Base-by-base conservation (phyloP, 192 early-diverging fungal genomes). In the Coemansia sp. region DNA sequence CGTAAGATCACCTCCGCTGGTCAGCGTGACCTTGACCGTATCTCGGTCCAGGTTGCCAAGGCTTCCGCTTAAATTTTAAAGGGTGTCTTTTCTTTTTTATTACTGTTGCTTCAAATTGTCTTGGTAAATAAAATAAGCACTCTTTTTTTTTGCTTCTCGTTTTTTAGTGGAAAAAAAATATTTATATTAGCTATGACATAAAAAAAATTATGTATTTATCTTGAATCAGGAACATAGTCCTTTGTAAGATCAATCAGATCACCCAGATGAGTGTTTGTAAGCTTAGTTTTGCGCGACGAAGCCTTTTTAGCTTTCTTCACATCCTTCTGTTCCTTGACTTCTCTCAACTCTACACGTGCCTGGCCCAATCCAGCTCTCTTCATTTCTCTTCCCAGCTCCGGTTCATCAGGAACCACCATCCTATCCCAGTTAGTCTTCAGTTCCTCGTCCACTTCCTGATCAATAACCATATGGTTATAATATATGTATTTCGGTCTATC, bases 11-110 rank as follows among this genome's bases (percentile, higher is more conserved):
- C 96, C 80, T 87, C 89, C 62, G 92, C 93, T 72, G 97, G 97
- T 60, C 96, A 95, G 86, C 95, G 96, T 87, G 96, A 98, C 86
- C 89, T 99, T 80, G 97, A 99, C 87, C 94, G 95, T 75, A 96
- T 96, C 83, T 92, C 93, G 67, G 77, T 82, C 64, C 87, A 89
- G 85, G 79, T 88, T 66, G 76, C 78, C 67, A 76, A 76, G 76
- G 83, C 81, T 48, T 64, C 63, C 56, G 63, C 58, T 30, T 63
- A 51, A 60, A 60, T 31, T 31, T 16, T 16, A 45, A 14, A 45
- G 42, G 8, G 42, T 45, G n/a, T 14, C 12, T 45, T 45, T 45
- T 45, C 16, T 45, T 45, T 7, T 45, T 45, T 38, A 38, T 10
- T 17, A 50, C 5, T 31, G 28, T 34, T 31, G 16, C 7, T 30